Evolutionary conservation across 2,329 filamentous ascomycete genomes (phyloP).

Genomic region (Trichoderma arundinaceum): DNA sequence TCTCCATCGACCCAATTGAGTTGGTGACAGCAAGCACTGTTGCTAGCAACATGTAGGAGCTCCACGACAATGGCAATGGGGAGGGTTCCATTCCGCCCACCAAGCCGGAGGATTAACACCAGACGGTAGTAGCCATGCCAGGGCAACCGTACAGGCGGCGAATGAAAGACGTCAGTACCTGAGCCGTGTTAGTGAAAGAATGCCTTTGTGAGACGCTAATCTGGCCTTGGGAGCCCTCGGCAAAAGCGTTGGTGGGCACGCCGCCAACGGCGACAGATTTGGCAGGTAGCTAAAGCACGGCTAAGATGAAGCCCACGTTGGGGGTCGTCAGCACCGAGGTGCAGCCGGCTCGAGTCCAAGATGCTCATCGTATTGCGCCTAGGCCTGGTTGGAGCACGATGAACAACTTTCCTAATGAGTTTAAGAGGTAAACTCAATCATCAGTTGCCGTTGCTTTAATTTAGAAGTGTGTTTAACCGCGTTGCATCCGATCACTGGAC

Average conservation of each 20-base stretch:
- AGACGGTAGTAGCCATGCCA: background rate
- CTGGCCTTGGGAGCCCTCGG: conserved; percentile 6
- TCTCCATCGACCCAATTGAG: background rate
- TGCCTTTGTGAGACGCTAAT: conserved; percentile 21
- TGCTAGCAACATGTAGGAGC: no score
- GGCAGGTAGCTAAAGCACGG: conserved; percentile 24
- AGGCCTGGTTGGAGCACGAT: background rate
- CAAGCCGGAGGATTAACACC: conserved; percentile 9
- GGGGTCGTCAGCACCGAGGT: conserved; percentile 31
- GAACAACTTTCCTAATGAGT: conserved; percentile 16
- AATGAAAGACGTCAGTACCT: background rate
- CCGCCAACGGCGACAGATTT: conserved; percentile 20
- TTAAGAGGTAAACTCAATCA: background rate
- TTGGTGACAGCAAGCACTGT: background rate
- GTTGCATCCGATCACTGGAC: conserved; percentile 16
- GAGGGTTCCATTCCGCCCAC: conserved; percentile 11
- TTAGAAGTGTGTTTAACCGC: conserved; percentile 13
- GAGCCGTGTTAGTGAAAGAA: background rate
- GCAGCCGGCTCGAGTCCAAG: conserved; percentile 15
- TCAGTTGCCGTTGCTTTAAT: conserved; percentile 13
- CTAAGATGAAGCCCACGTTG: conserved; percentile 19
- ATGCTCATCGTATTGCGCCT: background rate
- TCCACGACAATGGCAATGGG: background rate
- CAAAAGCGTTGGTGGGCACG: conserved; percentile 3
- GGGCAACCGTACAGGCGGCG: background rate